Evolutionary conservation across 23 red algal genomes (phyloP).

Genomic region (Gracilaria domingensis): DNA sequence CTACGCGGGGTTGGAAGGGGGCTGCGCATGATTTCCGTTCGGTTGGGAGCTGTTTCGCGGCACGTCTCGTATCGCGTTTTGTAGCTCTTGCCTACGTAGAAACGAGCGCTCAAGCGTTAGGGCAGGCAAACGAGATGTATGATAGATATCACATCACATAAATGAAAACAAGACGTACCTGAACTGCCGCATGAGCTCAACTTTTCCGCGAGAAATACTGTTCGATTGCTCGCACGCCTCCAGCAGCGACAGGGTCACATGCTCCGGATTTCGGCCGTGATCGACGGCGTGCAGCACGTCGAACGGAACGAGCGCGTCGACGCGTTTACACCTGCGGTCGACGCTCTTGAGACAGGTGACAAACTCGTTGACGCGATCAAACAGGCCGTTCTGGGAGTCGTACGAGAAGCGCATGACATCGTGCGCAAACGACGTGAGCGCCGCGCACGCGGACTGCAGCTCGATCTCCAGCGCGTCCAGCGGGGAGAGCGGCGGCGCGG

Average conservation of each 20-base stretch:
- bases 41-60: not conserved
- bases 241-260: slow-evolving; percentile 50
- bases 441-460: slow-evolving; percentile 30
- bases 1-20: not conserved
- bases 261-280: slow-evolving; percentile 68
- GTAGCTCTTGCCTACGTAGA: not conserved
- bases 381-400: slow-evolving; percentile 43
- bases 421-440: slow-evolving; percentile 38
- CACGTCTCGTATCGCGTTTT: not conserved
- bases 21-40: slow-evolving; percentile 7
- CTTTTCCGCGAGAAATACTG: slow-evolving; percentile 56
- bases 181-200: slow-evolving; percentile 21
- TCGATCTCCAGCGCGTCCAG: slow-evolving; percentile 47
- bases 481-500: not conserved
- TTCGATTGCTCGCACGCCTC: slow-evolving; percentile 64
- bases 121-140: too few species aligned
- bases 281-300: slow-evolving; percentile 73
- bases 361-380: slow-evolving; percentile 61
- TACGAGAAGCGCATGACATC: slow-evolving; percentile 52
- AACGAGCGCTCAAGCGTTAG: not conserved
- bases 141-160: too few species aligned
- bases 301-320: slow-evolving; percentile 52
- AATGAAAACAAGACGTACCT: not conserved
- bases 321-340: slow-evolving; percentile 10
- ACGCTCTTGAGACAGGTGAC: slow-evolving; percentile 43